Evolutionary conservation across 2,329 filamentous ascomycete genomes (phyloP).

Genomic region (Penicillium crustosum): DNA sequence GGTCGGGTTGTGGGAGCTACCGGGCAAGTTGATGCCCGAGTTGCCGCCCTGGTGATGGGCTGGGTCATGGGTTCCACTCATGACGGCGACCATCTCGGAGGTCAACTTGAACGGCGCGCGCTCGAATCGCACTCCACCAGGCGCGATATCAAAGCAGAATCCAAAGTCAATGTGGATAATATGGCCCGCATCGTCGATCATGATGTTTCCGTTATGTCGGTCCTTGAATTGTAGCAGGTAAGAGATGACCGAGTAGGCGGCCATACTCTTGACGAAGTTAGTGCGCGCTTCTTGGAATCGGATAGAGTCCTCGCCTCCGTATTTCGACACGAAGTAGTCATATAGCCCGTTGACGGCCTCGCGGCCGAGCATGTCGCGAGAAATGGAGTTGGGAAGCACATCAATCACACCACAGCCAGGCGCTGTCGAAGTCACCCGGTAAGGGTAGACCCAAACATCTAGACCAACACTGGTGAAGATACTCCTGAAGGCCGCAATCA

Average conservation of each 20-base stretch:
- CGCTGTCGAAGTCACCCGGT: slow-evolving; percentile 94
- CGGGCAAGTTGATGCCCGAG: slow-evolving; percentile 30
- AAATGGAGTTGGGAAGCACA: slow-evolving; percentile 95
- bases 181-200: slow-evolving; percentile 96
- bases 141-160: slow-evolving; percentile 98
- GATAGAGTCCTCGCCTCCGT: slow-evolving; percentile 92
- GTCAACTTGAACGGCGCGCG: slow-evolving; percentile 98
- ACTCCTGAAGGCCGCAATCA: slow-evolving; percentile 95
- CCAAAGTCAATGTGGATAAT: slow-evolving; percentile 99
- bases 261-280: slow-evolving; percentile 99
- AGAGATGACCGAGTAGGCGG: slow-evolving; percentile 94
- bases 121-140: slow-evolving; percentile 95
- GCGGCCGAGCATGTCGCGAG: slow-evolving; percentile 95
- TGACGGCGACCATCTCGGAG: slow-evolving; percentile 96
- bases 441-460: slow-evolving; percentile 95
- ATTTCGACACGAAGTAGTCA: slow-evolving; percentile 97
- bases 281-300: slow-evolving; percentile 91
- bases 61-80: slow-evolving; percentile 68
- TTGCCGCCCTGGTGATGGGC: slow-evolving; percentile 29
- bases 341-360: slow-evolving; percentile 98
- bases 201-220: slow-evolving; percentile 98
- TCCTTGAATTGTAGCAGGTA: slow-evolving; percentile 99
- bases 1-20: slow-evolving; percentile 48
- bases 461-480: slow-evolving; percentile 95
- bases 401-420: slow-evolving; percentile 98